Percentiles rank a stretch among this genome's conserved stretches.
phyloP scores from a whole-genome alignment of 2,329 filamentous ascomycete genomes.

The Colletotrichum gloeosporioides region DNA sequence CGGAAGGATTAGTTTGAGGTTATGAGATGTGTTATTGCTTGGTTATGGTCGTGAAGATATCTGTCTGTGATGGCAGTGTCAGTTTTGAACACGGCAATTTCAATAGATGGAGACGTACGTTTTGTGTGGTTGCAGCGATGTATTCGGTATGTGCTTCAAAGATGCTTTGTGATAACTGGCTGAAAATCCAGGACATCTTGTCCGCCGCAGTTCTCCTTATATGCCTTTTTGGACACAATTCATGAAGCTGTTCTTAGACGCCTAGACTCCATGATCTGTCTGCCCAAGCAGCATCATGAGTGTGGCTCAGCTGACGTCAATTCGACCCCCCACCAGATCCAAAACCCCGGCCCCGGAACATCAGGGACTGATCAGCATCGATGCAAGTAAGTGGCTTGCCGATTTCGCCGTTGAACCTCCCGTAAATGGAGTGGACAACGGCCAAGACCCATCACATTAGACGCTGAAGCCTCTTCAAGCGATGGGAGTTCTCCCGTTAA shows the following conservation, averaged over 20 bases:
- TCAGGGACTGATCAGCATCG: not conserved
- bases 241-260: no score
- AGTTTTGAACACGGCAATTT: not conserved
- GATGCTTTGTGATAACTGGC: not conserved
- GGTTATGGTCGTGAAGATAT: not conserved
- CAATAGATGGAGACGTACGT: fast-evolving
- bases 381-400: not conserved
- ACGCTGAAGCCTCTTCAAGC: no score
- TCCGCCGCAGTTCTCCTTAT: not conserved
- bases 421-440: not conserved
- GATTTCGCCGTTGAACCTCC: not conserved
- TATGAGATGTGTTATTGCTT: not conserved
- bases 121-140: not conserved
- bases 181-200: not conserved
- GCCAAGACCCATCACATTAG: not conserved
- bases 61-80: not conserved
- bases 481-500: no score
- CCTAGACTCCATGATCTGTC: not conserved
- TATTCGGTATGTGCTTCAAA: not conserved
- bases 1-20: not conserved
- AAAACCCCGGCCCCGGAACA: fast-evolving
- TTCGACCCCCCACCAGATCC: fast-evolving
- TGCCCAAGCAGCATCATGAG: not conserved
- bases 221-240: not conserved
- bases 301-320: not conserved